Evolutionary conservation across 306 rosid genomes (phyloP).

Genomic region (Castanea mollissima): DNA sequence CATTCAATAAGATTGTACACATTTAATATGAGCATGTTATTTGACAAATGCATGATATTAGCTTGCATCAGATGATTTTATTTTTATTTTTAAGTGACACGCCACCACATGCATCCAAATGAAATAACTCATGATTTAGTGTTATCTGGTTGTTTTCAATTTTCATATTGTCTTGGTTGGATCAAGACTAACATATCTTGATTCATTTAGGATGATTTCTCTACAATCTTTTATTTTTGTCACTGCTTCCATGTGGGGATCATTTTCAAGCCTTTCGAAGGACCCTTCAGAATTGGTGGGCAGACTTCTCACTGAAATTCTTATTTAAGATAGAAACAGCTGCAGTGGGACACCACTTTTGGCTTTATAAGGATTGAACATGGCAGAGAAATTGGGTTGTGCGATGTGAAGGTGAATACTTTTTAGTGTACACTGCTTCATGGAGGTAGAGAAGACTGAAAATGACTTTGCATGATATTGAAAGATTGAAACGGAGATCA

Average conservation of each 20-base stretch:
- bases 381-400: conserved; percentile 45
- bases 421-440: conserved; percentile 3
- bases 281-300: conserved; percentile 18
- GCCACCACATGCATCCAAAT: conserved; percentile 1
- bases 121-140: conserved; percentile 3
- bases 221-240: neutral
- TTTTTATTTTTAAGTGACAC: neutral
- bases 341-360: conserved; percentile 13
- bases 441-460: conserved; percentile 24
- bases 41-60: neutral
- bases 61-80: too few species aligned
- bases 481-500: conserved; percentile 1
- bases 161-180: neutral
- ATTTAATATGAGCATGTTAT: neutral
- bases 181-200: neutral
- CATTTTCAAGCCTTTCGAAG: conserved; percentile 15
- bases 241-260: conserved; percentile 11
- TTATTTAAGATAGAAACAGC: conserved; percentile 24
- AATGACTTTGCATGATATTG: conserved; percentile 20
- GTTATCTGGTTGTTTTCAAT: neutral
- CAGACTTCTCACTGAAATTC: conserved; percentile 30
- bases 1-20: neutral
- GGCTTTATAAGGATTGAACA: conserved; percentile 24
- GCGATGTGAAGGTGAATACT: conserved; percentile 21
- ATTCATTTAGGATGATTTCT: neutral